Percentiles rank a stretch among this genome's conserved stretches.
phyloP scores from a whole-genome alignment of 805 yeast species.

The Torulaspora quercuum region DNA sequence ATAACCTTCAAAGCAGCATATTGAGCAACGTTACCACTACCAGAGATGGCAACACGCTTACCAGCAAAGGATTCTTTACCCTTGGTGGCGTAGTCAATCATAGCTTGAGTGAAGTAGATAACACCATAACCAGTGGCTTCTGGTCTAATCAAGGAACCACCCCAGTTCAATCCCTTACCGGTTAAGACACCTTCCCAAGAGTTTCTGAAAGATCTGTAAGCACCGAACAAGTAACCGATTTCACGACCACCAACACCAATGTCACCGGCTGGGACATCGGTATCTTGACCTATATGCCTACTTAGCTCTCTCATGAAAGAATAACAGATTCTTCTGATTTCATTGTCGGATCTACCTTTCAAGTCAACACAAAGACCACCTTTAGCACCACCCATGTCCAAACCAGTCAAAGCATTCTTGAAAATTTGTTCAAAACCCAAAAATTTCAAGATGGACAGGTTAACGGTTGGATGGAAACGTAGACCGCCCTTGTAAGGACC shows the following conservation, averaged over 20 bases:
- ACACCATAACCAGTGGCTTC: constrained; percentile 99
- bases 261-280: constrained; percentile 99
- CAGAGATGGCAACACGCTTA: constrained; percentile 94
- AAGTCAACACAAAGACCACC: constrained; percentile 99
- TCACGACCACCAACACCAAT: constrained; percentile 96
- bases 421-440: constrained; percentile 97
- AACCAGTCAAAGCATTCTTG: constrained; percentile 96
- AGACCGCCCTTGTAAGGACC: constrained; percentile 99
- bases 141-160: constrained; percentile 98
- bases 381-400: constrained; percentile 98
- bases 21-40: constrained; percentile 99
- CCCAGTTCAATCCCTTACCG: constrained; percentile 98
- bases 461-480: constrained; percentile 96
- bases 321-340: constrained; percentile 94
- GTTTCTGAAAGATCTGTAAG: constrained; percentile 88
- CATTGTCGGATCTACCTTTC: constrained; percentile 87
- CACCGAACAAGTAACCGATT: constrained; percentile 93
- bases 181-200: constrained; percentile 95
- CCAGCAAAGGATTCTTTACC: constrained; percentile 90
- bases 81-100: constrained; percentile 87
- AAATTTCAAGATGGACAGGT: constrained; percentile 90
- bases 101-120: constrained; percentile 94
- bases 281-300: constrained; percentile 94
- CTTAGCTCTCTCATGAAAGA: constrained; percentile 94
- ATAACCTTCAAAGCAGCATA: constrained; percentile 96